phyloP scores from a whole-genome alignment of 192 early-diverging fungal species.

The Rhizoclosmatium globosum region DNA sequence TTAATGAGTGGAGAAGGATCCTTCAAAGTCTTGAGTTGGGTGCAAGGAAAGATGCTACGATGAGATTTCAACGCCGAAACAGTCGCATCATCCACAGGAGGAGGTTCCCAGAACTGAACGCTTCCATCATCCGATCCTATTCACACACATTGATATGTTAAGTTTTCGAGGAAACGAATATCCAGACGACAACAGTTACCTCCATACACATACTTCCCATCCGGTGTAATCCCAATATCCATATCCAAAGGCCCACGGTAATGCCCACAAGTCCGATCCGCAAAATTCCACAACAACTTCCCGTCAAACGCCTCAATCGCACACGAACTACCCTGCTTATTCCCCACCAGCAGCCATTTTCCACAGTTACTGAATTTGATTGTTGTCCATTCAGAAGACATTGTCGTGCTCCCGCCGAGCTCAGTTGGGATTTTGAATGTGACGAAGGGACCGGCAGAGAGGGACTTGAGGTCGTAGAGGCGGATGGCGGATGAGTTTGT shows the following conservation, averaged over 20 bases:
- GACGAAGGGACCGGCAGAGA: conserved; percentile 41
- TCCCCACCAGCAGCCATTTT: conserved; percentile 75
- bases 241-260: conserved; percentile 48
- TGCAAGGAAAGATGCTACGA: conserved; percentile 2
- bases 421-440: conserved; percentile 37
- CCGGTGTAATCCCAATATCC: conserved; percentile 72
- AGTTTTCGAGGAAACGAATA: too few relatives aligned
- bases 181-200: conserved; percentile 47
- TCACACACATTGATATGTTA: not conserved
- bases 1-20: conserved; percentile 65
- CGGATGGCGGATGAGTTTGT: conserved; percentile 59
- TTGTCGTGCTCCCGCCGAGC: conserved; percentile 4
- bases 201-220: conserved; percentile 74
- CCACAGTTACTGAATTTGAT: conserved; percentile 82
- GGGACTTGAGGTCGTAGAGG: conserved; percentile 69
- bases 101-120: conserved; percentile 72
- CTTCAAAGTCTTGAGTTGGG: conserved; percentile 44
- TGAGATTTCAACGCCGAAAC: not conserved
- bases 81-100: conserved; percentile 41
- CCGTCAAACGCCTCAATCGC: conserved; percentile 75
- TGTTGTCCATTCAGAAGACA: conserved; percentile 58
- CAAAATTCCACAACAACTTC: conserved; percentile 47
- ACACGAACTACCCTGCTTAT: conserved; percentile 62
- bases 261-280: conserved; percentile 42
- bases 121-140: conserved; percentile 72